Base-by-base conservation (phyloP, 2,329 filamentous ascomycete genomes). In the Colletotrichum agaves region DNA sequence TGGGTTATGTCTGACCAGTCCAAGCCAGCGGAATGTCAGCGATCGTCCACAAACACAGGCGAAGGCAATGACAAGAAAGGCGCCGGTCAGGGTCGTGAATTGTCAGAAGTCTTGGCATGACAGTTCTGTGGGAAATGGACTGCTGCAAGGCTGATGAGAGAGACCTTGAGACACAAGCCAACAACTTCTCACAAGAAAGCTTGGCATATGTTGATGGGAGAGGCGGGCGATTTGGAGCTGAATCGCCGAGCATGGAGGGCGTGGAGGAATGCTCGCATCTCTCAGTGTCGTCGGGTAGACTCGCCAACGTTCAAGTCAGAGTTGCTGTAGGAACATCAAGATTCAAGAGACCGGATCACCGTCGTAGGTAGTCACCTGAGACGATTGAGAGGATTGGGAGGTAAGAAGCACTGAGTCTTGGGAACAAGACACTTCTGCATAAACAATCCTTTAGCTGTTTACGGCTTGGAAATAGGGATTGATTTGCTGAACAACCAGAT, bases 101-200 rank as follows among this genome's bases (percentile, higher is more conserved):
- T 63, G 50, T 66, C 63, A 63, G 12, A 61, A 39, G 19, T 47
- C 52, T 67, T 67, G 60, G 60, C 59, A 53, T 33, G 64, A 27
- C 52, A 47, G 2, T 7, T 52, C 13, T 43, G 43, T 39, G 19
- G 37, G 21, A 47, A 46, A 47, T 2, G 10, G 12, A 7, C 12
- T 21, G 37, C 19, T 35, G 46, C 52, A 41, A 39, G 37, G 31
- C 39, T 43, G 13, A 44, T 41, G n/a, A 21, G 6, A 21, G 6
- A 50, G 37, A 39, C 33, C 17, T 5, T 27, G 15, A n/a, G n/a
- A 43, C 11, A 21, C 41, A 58, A 27, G 41, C 55, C 55, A 21
- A 21, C 15, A 19, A 12, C 5, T 4, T 58, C 12, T 17, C 5
- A 33, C 43, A 17, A 39, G 35, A 31, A 46, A 39, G 17, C 0